phyloP scores from a whole-genome alignment of 306 rosid species.

The Prunus mira region DNA sequence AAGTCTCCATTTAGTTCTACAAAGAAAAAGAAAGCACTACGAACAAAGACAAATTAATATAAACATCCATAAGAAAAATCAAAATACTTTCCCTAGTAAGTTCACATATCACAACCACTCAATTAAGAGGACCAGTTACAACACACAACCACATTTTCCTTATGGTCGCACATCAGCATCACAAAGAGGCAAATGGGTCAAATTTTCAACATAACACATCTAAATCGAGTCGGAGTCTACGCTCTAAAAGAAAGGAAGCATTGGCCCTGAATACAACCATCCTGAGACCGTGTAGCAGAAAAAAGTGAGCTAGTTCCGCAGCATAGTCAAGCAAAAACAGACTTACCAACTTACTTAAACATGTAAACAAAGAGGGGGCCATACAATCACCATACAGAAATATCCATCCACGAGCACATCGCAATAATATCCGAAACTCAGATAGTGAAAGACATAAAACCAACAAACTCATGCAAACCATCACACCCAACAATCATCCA shows the following conservation, averaged over 20 bases:
- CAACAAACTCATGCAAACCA: conserved; percentile 23
- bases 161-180: conserved; percentile 12
- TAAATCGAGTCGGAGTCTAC: conserved; percentile 8
- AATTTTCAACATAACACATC: conserved; percentile 11
- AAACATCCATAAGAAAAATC: conserved; percentile 3
- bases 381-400: conserved; percentile 17
- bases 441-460: conserved; percentile 21
- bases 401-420: conserved; percentile 24
- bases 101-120: neutral
- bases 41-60: neutral
- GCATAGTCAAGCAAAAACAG: conserved; percentile 20
- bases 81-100: neutral
- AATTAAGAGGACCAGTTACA: neutral
- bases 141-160: neutral
- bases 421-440: conserved; percentile 7
- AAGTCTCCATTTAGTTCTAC: neutral
- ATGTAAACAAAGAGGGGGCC: neutral
- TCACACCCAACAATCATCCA: conserved; percentile 33
- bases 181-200: conserved; percentile 12
- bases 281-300: conserved; percentile 8
- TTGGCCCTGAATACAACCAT: conserved; percentile 29
- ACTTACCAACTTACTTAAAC: conserved; percentile 11
- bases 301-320: conserved; percentile 10
- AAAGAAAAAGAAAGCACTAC: neutral
- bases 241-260: conserved; percentile 10